Base-by-base conservation (phyloP, 139 green algal genomes). In the Diplosphaera chodatii region DNA sequence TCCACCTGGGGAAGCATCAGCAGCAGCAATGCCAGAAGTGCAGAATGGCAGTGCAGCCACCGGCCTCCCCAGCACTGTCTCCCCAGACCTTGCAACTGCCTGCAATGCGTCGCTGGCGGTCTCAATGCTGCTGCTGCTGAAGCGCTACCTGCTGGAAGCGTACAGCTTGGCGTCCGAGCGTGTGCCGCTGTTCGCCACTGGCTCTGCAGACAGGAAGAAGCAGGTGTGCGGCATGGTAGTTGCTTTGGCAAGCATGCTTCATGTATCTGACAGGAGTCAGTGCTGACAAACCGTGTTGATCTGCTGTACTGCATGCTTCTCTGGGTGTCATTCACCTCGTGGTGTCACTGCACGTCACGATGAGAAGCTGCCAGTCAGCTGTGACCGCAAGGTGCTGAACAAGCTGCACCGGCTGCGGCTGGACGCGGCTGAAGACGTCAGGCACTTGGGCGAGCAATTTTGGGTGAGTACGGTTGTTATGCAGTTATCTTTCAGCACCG, bases 51-150 rank as follows among this genome's bases (percentile, higher is more conserved):
- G n/a, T n/a, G n/a, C n/a, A n/a, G n/a, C n/a, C n/a, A n/a, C n/a
- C n/a, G n/a, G n/a, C n/a, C n/a, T n/a, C n/a, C n/a, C n/a, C n/a
- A n/a, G n/a, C n/a, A n/a, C n/a, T 23, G 48, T 25, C 13, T 10
- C 16, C 3, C 13, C 48, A 18, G 48, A 25, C 48, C 48, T 59
- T 10, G 1, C 62, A 21, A 40, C 56, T 22, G 62, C 66, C 33
- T 70, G 70, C 68, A 73, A 55, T 32, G 84, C 85, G 0, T 74
- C 75, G 1, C 32, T 88, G 27, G 77, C 80, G 5, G 32, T 91
- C 40, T 86, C 66, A 16, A 82, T 93, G 74, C 74, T 93, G 70
- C 81, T 94, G 66, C 71, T 89, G 82, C 77, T 92, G 23, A 93
- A 93, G 80, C 71, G 86, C 55, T 88, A 86, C 78, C 76, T 94